Percentiles rank a stretch among this genome's conserved stretches.
These are phyloP conservation scores for Fagopyrum esculentum DNA, from an alignment of 148 eudicot species.

Conservation along the genomic window DNA sequence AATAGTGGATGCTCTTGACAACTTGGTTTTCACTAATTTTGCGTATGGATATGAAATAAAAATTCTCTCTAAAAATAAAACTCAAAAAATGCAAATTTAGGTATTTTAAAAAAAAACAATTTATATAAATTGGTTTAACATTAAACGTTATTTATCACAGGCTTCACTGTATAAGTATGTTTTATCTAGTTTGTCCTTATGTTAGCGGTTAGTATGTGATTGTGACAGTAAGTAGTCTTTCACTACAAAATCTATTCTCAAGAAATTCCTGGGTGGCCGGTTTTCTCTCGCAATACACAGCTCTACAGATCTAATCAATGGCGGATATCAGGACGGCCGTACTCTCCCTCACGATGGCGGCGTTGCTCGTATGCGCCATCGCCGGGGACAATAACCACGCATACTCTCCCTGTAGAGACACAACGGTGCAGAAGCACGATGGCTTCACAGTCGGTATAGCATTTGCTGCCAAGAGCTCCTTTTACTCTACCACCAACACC, in stretches of 20 bases:
- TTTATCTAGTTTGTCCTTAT: too few species aligned
- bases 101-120: too few species aligned
- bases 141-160: too few species aligned
- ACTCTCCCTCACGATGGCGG: slow-evolving; percentile 10
- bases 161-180: too few species aligned
- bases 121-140: too few species aligned
- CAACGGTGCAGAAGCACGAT: slow-evolving; percentile 41
- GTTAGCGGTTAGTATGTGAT: too few species aligned
- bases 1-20: too few species aligned
- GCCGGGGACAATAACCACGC: slow-evolving; percentile 40
- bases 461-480: slow-evolving; percentile 27
- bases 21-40: too few species aligned
- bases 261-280: neutral
- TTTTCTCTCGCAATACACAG: neutral
- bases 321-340: slow-evolving; percentile 18
- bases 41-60: too few species aligned
- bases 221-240: too few species aligned
- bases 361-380: neutral
- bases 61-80: too few species aligned
- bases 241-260: neutral
- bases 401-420: slow-evolving; percentile 51
- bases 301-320: slow-evolving; percentile 24
- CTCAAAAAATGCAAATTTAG: too few species aligned
- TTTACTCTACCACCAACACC: slow-evolving; percentile 26
- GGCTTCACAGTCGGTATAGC: slow-evolving; percentile 69